Percentiles rank a stretch among this genome's conserved stretches.
These are phyloP conservation scores for Trifolium subterraneum DNA, from an alignment of 306 rosid species.

Conservation along the genomic window DNA sequence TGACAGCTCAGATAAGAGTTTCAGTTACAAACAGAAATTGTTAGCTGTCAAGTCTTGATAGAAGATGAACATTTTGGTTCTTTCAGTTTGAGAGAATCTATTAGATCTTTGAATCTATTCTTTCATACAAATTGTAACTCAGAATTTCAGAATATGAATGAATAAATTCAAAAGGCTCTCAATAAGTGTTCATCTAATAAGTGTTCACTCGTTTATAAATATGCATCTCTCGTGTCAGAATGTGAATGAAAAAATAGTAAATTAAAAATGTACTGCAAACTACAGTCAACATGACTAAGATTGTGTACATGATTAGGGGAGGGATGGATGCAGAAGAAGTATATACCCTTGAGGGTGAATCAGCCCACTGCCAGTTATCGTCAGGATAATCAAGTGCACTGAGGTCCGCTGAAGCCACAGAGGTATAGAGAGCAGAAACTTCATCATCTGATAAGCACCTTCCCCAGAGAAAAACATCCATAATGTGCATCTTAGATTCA, in stretches of 20 bases:
- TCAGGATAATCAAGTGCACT: constrained; percentile 76
- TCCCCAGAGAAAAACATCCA: constrained; percentile 99
- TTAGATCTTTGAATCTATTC: too few species aligned
- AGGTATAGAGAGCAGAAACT: constrained; percentile 79
- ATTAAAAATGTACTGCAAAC: constrained; percentile 13
- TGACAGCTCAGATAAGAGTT: not conserved
- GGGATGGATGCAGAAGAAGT: not conserved
- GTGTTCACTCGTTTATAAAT: constrained; percentile 1
- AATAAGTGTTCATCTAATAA: too few species aligned
- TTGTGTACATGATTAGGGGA: not conserved
- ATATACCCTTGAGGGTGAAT: constrained; percentile 91
- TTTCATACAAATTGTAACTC: too few species aligned
- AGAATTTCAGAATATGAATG: too few species aligned
- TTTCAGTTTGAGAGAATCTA: too few species aligned
- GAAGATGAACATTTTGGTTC: too few species aligned
- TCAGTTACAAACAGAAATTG: constrained; percentile 1
- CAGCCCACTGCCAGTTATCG: constrained; percentile 97
- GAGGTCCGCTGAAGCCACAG: constrained; percentile 80
- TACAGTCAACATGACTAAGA: not conserved
- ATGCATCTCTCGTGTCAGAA: not conserved
- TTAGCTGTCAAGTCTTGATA: not conserved
- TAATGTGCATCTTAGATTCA: constrained; percentile 97
- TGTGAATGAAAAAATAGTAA: constrained; percentile 1
- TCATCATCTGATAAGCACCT: constrained; percentile 98
- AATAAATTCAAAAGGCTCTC: too few species aligned